Evolutionary conservation across 768 basidiomycete species (phyloP).

Genomic region (Auriscalpium orientale): DNA sequence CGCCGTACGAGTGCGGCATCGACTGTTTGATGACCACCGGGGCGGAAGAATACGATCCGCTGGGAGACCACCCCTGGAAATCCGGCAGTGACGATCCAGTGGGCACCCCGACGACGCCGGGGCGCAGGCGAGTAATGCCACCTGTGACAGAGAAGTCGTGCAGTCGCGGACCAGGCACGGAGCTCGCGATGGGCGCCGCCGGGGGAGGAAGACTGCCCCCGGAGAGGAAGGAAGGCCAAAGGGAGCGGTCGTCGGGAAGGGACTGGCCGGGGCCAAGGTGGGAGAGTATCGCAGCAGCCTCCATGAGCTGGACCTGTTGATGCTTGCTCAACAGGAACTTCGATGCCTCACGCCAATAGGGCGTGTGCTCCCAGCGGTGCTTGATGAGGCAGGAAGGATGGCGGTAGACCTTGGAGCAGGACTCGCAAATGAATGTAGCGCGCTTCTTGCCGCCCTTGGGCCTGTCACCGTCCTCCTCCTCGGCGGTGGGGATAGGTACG

Average conservation of each 20-base stretch:
- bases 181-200: slow-evolving; percentile 35
- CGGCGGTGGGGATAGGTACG: slow-evolving; percentile 27
- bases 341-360: slow-evolving; percentile 90
- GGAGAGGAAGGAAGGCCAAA: slow-evolving; percentile 83
- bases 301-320: slow-evolving; percentile 94
- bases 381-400: slow-evolving; percentile 95
- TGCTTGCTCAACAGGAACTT: slow-evolving; percentile 92
- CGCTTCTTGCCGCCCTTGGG: slow-evolving; percentile 67
- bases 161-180: slow-evolving; percentile 59
- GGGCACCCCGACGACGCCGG: slow-evolving; percentile 42
- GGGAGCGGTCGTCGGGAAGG: slow-evolving; percentile 86
- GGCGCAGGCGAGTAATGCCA: slow-evolving; percentile 51
- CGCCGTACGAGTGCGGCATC: slow-evolving; percentile 18
- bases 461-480: slow-evolving; percentile 19
- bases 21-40: slow-evolving; percentile 13
- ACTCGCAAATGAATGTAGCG: slow-evolving; percentile 86
- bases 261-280: slow-evolving; percentile 76
- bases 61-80: slow-evolving; percentile 11
- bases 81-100: slow-evolving; percentile 14
- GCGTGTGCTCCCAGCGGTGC: slow-evolving; percentile 96
- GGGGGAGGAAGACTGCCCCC: slow-evolving; percentile 60
- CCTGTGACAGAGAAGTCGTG: slow-evolving; percentile 50
- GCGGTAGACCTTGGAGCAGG: slow-evolving; percentile 87
- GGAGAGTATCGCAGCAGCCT: slow-evolving; percentile 93
- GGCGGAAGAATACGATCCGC: slow-evolving; percentile 19